These are phyloP conservation scores for Phalaenopsis hybrid DNA, from an alignment of 116 monocot genomes.

Conservation along the genomic window DNA sequence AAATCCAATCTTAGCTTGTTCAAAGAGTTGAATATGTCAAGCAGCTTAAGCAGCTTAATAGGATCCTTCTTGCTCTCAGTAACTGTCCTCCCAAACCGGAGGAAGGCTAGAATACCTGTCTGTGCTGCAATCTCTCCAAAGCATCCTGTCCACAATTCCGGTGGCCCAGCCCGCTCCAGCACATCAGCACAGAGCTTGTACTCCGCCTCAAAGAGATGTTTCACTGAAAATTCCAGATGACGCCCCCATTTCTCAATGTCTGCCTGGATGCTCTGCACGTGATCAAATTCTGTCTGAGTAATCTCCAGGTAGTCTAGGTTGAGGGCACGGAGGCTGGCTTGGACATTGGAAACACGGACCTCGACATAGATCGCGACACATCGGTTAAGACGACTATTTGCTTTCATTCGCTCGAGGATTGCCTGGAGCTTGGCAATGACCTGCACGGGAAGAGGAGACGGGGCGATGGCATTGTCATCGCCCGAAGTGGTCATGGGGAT, in stretches of 20 bases:
- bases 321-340: conserved; percentile 39
- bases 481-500: conserved; percentile 25
- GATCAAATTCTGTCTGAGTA: conserved; percentile 30
- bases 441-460: conserved; percentile 37
- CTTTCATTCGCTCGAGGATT: conserved; percentile 40
- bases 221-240: conserved; percentile 82
- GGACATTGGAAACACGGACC: conserved; percentile 38
- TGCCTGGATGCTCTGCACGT: conserved; percentile 54
- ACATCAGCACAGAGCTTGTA: conserved; percentile 63
- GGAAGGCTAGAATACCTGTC: conserved; percentile 65
- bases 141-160: conserved; percentile 42
- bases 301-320: conserved; percentile 52
- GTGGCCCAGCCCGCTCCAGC: conserved; percentile 37
- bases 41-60: conserved; percentile 73
- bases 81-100: conserved; percentile 60
- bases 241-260: conserved; percentile 58
- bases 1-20: conserved; percentile 76
- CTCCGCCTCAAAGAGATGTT: conserved; percentile 78
- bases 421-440: conserved; percentile 36
- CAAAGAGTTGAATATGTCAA: conserved; percentile 68
- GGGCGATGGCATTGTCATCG: conserved; percentile 13
- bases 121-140: conserved; percentile 63
- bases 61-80: conserved; percentile 89
- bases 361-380: conserved; percentile 48
- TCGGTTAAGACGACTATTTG: conserved; percentile 33